A percentile compares a stretch with the other conserved stretches of the same genome.
These are phyloP conservation scores for Cadophora malorum DNA, from an alignment of 2,329 filamentous ascomycete genomes.

Conservation along the genomic window DNA sequence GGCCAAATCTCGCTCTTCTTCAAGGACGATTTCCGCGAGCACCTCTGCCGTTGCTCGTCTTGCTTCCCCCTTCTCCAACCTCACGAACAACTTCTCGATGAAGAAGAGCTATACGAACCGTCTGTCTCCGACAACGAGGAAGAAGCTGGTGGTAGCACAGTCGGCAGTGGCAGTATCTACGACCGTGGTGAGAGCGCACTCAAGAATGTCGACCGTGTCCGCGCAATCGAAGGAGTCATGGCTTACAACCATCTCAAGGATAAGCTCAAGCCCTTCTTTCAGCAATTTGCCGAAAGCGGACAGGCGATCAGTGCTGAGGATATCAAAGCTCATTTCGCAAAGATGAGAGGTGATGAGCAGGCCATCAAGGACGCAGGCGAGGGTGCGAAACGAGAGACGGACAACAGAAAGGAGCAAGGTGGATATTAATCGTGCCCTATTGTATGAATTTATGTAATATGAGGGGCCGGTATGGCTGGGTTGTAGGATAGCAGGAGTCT, in stretches of 20 bases:
- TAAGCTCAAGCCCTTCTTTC: constrained; percentile 92
- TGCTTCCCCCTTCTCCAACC: constrained; percentile 77
- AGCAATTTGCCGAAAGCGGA: constrained; percentile 92
- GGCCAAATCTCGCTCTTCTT: constrained; percentile 83
- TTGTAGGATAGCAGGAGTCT: background rate
- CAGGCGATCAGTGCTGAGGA: constrained; percentile 90
- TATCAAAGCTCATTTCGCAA: constrained; percentile 96
- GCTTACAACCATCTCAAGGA: constrained; percentile 97
- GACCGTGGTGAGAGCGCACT: constrained; percentile 93
- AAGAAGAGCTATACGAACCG: constrained; percentile 93
- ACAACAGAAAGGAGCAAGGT: constrained; percentile 53
- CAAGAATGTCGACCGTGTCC: constrained; percentile 88
- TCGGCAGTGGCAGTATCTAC: constrained; percentile 81
- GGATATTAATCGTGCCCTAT: constrained; percentile 44
- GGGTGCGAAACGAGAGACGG: constrained; percentile 40
- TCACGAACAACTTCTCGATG: constrained; percentile 85
- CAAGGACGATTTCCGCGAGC: constrained; percentile 76
- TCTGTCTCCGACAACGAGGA: constrained; percentile 74
- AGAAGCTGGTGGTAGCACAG: constrained; percentile 60
- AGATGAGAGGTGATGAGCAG: constrained; percentile 85
- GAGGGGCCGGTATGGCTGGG: background rate
- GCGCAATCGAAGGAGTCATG: constrained; percentile 96
- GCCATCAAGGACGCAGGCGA: constrained; percentile 43
- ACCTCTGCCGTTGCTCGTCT: constrained; percentile 80
- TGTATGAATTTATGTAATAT: constrained; percentile 11